A percentile compares a stretch with the other conserved stretches of the same genome.
Evolutionary conservation across 768 basidiomycete genomes (phyloP).

Genomic region (Kwoniella bestiolae): DNA sequence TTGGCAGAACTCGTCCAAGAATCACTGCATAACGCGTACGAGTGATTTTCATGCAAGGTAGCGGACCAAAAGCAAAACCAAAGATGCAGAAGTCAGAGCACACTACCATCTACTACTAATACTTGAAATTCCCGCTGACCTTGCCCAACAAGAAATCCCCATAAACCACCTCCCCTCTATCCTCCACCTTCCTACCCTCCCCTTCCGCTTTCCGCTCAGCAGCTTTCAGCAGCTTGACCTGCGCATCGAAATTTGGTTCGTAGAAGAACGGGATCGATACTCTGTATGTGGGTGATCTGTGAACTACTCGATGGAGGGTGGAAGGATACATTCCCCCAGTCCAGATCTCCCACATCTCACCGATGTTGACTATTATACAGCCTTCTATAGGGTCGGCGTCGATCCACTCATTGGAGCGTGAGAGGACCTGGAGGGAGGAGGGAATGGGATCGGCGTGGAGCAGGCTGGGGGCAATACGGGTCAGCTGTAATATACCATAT

Average conservation of each 20-base stretch:
- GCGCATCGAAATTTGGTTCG: constrained; percentile 81
- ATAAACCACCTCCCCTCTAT: constrained; percentile 65
- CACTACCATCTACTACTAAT: too few species aligned
- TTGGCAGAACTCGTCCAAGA: too few species aligned
- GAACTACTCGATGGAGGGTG: constrained; percentile 87
- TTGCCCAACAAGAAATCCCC: constrained; percentile 61
- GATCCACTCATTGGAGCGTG: constrained; percentile 67
- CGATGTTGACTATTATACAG: constrained; percentile 87
- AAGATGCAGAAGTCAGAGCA: too few species aligned
- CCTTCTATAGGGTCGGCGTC: constrained; percentile 80
- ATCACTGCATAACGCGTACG: too few species aligned
- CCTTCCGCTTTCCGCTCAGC: constrained; percentile 62
- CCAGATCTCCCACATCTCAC: constrained; percentile 92
- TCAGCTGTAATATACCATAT: too few species aligned
- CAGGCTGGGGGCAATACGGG: constrained; percentile 63
- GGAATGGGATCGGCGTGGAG: constrained; percentile 80
- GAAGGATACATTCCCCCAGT: constrained; percentile 82
- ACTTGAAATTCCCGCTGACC: constrained; percentile 19
- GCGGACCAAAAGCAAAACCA: too few species aligned
- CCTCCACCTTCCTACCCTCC: constrained; percentile 28
- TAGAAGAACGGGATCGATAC: constrained; percentile 95
- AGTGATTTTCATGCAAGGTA: too few species aligned
- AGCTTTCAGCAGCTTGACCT: constrained; percentile 69
- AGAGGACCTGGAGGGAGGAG: constrained; percentile 80
- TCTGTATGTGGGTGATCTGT: constrained; percentile 72